Conservation (phyloP, 768 basidiomycete species). For the Heimioporus sp. region DNA sequence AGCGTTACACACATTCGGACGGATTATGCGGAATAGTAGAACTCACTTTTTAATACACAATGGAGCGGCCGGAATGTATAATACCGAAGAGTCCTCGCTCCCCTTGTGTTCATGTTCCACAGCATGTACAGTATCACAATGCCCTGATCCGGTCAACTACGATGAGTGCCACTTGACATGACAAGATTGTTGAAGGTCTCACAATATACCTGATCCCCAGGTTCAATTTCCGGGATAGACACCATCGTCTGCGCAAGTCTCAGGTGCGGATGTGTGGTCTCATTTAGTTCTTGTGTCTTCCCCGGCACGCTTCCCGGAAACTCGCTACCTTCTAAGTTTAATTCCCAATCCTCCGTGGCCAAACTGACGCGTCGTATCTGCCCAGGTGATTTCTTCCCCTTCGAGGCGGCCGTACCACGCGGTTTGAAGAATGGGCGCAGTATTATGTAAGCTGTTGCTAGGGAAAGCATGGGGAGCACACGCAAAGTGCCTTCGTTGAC, state of each 20-base stretch:
- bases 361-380: slow-evolving; percentile 27
- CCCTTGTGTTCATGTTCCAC: slow-evolving; percentile 36
- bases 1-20: neutral
- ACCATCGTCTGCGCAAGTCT: slow-evolving; percentile 54
- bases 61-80: slow-evolving; percentile 57
- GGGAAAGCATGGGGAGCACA: slow-evolving; percentile 55
- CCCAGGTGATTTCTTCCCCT: neutral
- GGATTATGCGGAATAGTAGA: neutral
- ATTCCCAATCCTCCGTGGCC: slow-evolving; percentile 50
- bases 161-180: too few relatives aligned
- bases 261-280: slow-evolving; percentile 62
- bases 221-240: slow-evolving; percentile 54
- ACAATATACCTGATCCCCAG: slow-evolving; percentile 67
- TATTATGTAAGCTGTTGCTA: slow-evolving; percentile 58
- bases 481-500: slow-evolving; percentile 61
- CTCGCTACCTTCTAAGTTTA: slow-evolving; percentile 47
- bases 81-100: slow-evolving; percentile 51
- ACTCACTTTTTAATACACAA: slow-evolving; percentile 48
- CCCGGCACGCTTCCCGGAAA: slow-evolving; percentile 59
- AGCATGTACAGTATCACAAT: slow-evolving; percentile 55
- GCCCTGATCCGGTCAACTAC: slow-evolving; percentile 33
- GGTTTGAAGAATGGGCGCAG: slow-evolving; percentile 67
- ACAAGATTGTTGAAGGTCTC: slow-evolving; percentile 3
- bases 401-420: slow-evolving; percentile 3
- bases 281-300: slow-evolving; percentile 53